phyloP scores from a whole-genome alignment of 345 rosid genomes.

The Erucastrum elatum region DNA sequence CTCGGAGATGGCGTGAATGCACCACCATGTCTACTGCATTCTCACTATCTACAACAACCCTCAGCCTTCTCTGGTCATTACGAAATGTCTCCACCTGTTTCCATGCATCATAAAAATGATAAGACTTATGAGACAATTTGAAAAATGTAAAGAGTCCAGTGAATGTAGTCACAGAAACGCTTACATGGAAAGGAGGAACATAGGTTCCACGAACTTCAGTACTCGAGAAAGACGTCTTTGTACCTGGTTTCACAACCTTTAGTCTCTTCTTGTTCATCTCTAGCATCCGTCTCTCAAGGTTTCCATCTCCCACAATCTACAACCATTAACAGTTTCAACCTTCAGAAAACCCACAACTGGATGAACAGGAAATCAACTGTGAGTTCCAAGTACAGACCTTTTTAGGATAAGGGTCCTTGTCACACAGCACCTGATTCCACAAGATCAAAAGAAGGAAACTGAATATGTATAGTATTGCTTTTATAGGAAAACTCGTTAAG shows the following conservation, averaged over 20 bases:
- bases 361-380: constrained; percentile 18
- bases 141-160: background rate
- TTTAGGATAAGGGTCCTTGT: constrained; percentile 76
- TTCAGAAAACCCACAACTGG: background rate
- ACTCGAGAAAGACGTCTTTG: constrained; percentile 82
- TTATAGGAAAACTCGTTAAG: background rate
- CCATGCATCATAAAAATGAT: constrained; percentile 21
- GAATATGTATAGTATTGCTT: background rate
- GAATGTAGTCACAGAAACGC: constrained; percentile 27
- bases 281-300: constrained; percentile 83
- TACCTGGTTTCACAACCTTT: constrained; percentile 94
- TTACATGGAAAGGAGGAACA: constrained; percentile 93
- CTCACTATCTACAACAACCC: constrained; percentile 90
- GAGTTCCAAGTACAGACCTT: constrained; percentile 51
- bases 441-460: constrained; percentile 15
- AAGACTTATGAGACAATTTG: background rate
- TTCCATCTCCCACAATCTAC: constrained; percentile 74
- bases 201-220: constrained; percentile 95
- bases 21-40: constrained; percentile 79
- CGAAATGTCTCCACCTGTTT: constrained; percentile 80
- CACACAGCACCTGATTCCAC: constrained; percentile 67
- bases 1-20: constrained; percentile 76
- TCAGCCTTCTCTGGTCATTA: constrained; percentile 74
- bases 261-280: constrained; percentile 85
- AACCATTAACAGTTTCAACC: constrained; percentile 21